Evolutionary conservation across 1,284 basidiomycete species (phyloP).

Genomic region (Vanrija sp.): DNA sequence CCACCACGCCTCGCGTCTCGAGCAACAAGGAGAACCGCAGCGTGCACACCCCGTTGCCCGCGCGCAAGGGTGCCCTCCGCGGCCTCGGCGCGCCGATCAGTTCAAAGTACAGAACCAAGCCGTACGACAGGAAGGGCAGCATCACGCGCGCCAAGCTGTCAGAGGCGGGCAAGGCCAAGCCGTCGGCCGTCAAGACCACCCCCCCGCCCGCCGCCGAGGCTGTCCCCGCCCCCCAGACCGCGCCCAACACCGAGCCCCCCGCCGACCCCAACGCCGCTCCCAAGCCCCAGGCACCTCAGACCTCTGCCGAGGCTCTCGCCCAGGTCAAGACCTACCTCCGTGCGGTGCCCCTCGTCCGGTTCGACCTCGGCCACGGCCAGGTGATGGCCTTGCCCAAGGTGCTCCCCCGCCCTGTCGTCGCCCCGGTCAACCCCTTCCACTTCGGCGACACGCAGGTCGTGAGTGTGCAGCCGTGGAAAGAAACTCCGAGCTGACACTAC

Average conservation of each 20-base stretch:
- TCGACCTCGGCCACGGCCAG: too few species aligned
- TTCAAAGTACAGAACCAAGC: too few species aligned
- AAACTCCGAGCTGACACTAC: neutral
- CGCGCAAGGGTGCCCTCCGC: too few species aligned
- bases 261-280: neutral
- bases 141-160: too few species aligned
- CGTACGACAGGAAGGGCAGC: too few species aligned
- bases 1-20: too few species aligned
- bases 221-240: too few species aligned
- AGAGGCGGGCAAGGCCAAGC: too few species aligned
- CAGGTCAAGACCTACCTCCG: neutral
- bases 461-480: conserved; percentile 8
- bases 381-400: neutral
- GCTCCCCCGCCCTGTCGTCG: neutral
- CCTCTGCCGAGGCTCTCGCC: neutral
- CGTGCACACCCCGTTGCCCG: too few species aligned
- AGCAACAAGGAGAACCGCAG: neutral
- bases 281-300: neutral
- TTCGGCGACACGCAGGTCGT: conserved; percentile 16
- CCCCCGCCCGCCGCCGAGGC: neutral
- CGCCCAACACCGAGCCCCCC: too few species aligned
- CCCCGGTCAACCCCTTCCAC: conserved; percentile 2
- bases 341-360: too few species aligned
- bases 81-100: too few species aligned
- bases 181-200: neutral